These are phyloP conservation scores for Juglanconis juglandina DNA, from an alignment of 2,329 filamentous ascomycete genomes.

Conservation along the genomic window DNA sequence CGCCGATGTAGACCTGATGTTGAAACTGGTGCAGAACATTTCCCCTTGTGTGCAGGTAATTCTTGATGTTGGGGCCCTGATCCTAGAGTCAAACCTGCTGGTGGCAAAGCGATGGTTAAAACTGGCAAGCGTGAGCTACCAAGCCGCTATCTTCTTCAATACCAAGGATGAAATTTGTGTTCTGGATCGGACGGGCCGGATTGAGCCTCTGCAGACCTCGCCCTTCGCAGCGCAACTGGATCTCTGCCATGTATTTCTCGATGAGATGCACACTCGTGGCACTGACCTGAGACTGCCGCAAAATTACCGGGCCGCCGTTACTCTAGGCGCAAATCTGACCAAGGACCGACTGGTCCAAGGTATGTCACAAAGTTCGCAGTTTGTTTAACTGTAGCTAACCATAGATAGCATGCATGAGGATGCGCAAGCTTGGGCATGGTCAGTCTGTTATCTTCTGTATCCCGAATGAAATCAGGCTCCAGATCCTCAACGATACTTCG, in stretches of 20 bases:
- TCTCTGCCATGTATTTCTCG: conserved; percentile 63
- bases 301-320: conserved; percentile 62
- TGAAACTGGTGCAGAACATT: conserved; percentile 42
- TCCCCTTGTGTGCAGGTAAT: conserved; percentile 51
- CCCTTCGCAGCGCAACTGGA: conserved; percentile 55
- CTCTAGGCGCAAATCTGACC: conserved; percentile 59
- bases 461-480: conserved; percentile 54
- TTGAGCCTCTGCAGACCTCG: conserved; percentile 53
- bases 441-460: conserved; percentile 63
- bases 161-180: conserved; percentile 53
- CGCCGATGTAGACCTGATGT: conserved; percentile 37
- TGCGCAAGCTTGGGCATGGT: conserved; percentile 64
- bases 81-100: conserved; percentile 58
- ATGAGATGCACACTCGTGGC: conserved; percentile 68
- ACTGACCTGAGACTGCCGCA: conserved; percentile 62
- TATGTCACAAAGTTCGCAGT: conserved; percentile 27
- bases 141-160: conserved; percentile 57
- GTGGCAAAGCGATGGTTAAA: conserved; percentile 54
- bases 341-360: conserved; percentile 70
- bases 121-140: not conserved
- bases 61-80: conserved; percentile 68
- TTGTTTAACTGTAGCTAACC: no score
- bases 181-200: conserved; percentile 42
- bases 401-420: conserved; percentile 62
- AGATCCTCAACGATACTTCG: conserved; percentile 37